A percentile compares a stretch with the other conserved stretches of the same genome.
Evolutionary conservation across 805 yeast species (phyloP).

Genomic region (Metschnikowia borealis): DNA sequence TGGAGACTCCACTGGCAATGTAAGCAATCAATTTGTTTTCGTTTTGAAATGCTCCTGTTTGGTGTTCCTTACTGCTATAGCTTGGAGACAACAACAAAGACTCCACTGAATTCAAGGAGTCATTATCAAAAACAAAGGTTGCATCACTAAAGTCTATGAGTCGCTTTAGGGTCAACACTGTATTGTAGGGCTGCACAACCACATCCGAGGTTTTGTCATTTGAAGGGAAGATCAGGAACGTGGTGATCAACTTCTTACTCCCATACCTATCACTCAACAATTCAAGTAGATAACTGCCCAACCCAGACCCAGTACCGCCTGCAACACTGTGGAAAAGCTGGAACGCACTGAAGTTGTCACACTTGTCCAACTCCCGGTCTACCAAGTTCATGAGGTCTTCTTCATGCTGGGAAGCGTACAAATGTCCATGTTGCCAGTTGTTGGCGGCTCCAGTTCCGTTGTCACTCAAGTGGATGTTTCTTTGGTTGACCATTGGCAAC

Average conservation of each 20-base stretch:
- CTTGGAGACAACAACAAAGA: slow-evolving; percentile 33
- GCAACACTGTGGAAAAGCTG: slow-evolving; percentile 92
- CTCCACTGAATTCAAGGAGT: slow-evolving; percentile 73
- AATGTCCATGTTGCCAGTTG: slow-evolving; percentile 90
- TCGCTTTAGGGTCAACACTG: slow-evolving; percentile 75
- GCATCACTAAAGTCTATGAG: slow-evolving; percentile 83
- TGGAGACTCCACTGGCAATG: slow-evolving; percentile 78
- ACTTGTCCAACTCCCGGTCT: slow-evolving; percentile 84
- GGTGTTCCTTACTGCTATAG: slow-evolving; percentile 11
- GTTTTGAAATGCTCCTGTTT: slow-evolving; percentile 54
- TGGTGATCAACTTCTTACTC: slow-evolving; percentile 75
- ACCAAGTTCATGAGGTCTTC: slow-evolving; percentile 80
- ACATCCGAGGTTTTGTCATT: slow-evolving; percentile 80
- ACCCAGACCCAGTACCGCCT: slow-evolving; percentile 98
- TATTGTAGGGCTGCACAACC: slow-evolving; percentile 97
- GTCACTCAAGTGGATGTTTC: slow-evolving; percentile 74
- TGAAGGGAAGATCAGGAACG: slow-evolving; percentile 84
- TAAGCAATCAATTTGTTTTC: slow-evolving; percentile 83
- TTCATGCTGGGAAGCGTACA: slow-evolving; percentile 60
- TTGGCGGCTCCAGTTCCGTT: slow-evolving; percentile 94
- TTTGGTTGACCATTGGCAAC: slow-evolving; percentile 70
- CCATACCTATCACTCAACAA: slow-evolving; percentile 70
- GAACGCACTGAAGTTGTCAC: slow-evolving; percentile 87
- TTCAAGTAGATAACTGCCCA: slow-evolving; percentile 81
- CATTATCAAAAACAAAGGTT: slow-evolving; percentile 86